These are phyloP conservation scores for Cladobotryum protrusum DNA, from an alignment of 2,329 filamentous ascomycete species.

Conservation along the genomic window DNA sequence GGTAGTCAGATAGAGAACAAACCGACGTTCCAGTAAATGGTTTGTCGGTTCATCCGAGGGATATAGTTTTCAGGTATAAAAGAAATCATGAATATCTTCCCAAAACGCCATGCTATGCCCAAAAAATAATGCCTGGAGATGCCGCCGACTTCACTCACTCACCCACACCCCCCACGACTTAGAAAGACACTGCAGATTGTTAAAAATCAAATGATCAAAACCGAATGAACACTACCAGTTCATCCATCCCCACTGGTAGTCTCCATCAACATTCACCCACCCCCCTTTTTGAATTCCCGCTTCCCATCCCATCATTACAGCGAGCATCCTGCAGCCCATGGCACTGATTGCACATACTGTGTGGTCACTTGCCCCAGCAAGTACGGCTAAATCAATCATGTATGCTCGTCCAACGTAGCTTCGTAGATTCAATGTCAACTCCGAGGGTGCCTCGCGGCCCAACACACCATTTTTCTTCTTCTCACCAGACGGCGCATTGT, in stretches of 20 bases:
- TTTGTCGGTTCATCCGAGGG: too few species aligned
- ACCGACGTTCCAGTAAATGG: too few species aligned
- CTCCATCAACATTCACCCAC: conserved; percentile 78
- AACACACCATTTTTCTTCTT: neutral
- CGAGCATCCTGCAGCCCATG: conserved; percentile 66
- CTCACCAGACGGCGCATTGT: conserved; percentile 20
- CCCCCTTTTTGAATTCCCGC: conserved; percentile 50
- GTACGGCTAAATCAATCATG: conserved; percentile 70
- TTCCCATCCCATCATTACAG: conserved; percentile 85
- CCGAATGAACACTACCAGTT: conserved; percentile 20
- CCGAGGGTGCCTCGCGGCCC: conserved; percentile 24
- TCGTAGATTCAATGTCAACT: conserved; percentile 58
- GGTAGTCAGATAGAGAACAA: too few species aligned
- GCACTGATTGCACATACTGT: conserved; percentile 73
- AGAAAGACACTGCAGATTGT: too few species aligned
- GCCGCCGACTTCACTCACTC: too few species aligned
- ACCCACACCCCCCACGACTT: too few species aligned
- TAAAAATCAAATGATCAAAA: too few species aligned
- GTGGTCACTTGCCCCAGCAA: conserved; percentile 60
- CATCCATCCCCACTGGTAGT: conserved; percentile 53
- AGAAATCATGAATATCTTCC: neutral
- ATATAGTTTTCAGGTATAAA: too few species aligned
- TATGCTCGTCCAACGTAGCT: conserved; percentile 76
- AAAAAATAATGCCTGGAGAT: too few species aligned
- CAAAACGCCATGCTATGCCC: conserved; percentile 15